Conservation (phyloP, 176 grass and related monocot genomes). For the Metroxylon sagu region DNA sequence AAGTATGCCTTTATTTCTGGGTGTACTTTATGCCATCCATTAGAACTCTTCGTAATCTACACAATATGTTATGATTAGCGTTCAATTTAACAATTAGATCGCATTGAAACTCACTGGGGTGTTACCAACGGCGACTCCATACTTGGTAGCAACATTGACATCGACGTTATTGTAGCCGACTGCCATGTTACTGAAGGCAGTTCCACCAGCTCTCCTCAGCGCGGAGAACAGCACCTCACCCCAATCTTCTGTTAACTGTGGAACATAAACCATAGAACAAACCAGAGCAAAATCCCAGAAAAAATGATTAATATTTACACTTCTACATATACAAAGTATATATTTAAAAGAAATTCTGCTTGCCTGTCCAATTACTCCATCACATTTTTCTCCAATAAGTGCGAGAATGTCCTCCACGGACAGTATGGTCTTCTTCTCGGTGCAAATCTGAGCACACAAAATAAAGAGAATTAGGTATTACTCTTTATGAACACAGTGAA, state of each 20-base stretch:
- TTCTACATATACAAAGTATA: not conserved
- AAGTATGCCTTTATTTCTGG: too few relatives aligned
- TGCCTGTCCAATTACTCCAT: constrained; percentile 87
- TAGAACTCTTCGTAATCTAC: too few relatives aligned
- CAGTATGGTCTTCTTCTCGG: constrained; percentile 73
- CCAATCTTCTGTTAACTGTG: constrained; percentile 90
- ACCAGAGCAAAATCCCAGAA: not conserved
- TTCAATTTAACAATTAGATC: too few relatives aligned
- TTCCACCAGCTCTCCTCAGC: constrained; percentile 70
- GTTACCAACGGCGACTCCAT: constrained; percentile 76
- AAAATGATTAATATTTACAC: not conserved
- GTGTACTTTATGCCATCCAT: too few relatives aligned
- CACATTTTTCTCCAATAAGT: constrained; percentile 68
- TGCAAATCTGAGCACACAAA: constrained; percentile 45
- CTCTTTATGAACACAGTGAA: not conserved
- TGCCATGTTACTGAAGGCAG: constrained; percentile 95
- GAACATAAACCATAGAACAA: constrained; percentile 14
- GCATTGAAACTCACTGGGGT: constrained; percentile 37
- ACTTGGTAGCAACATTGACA: constrained; percentile 55
- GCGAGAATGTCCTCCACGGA: constrained; percentile 78
- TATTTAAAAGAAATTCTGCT: not conserved
- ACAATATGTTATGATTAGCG: too few relatives aligned
- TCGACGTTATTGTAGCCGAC: constrained; percentile 97
- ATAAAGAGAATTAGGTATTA: not conserved
- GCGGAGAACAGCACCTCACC: constrained; percentile 92